Conservation (phyloP, 768 basidiomycete species). For the Rubroboletus satanas region DNA sequence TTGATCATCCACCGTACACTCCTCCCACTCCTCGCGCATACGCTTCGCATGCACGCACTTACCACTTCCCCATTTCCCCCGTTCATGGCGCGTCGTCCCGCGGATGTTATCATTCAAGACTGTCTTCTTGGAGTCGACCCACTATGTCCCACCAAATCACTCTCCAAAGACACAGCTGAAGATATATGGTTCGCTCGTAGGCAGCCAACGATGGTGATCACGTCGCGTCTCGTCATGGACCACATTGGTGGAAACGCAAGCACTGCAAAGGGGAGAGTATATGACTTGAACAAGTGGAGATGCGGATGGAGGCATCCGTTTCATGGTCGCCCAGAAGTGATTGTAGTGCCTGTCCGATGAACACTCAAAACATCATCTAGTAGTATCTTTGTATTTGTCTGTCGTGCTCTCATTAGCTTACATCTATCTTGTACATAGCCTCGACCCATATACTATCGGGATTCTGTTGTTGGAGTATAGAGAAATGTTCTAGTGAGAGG, state of each 20-base stretch:
- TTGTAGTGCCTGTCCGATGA: constrained; percentile 32
- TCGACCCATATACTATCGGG: not conserved
- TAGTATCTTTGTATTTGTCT: not conserved
- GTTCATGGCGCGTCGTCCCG: constrained; percentile 29
- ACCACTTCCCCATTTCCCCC: constrained; percentile 25
- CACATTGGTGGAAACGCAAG: constrained; percentile 39
- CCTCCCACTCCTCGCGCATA: constrained; percentile 32
- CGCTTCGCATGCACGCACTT: constrained; percentile 33
- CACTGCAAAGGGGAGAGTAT: constrained; percentile 30
- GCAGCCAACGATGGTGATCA: constrained; percentile 34
- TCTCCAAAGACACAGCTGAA: constrained; percentile 1
- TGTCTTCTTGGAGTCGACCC: constrained; percentile 39
- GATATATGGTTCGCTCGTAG: constrained; percentile 8
- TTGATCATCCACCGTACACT: constrained; percentile 38
- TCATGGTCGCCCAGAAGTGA: constrained; percentile 36
- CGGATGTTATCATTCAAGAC: constrained; percentile 41
- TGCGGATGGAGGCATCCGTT: constrained; percentile 47
- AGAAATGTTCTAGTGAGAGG: no score
- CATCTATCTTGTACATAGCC: not conserved
- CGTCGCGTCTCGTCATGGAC: constrained; percentile 41
- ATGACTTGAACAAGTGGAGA: constrained; percentile 36
- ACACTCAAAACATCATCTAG: not conserved
- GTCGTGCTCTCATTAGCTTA: not conserved
- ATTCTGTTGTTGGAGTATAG: not conserved
- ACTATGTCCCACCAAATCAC: constrained; percentile 29